Percentiles rank a stretch among this genome's conserved stretches.
phyloP scores from a whole-genome alignment of 2,329 filamentous ascomycete species.

The Trichoderma gracile region DNA sequence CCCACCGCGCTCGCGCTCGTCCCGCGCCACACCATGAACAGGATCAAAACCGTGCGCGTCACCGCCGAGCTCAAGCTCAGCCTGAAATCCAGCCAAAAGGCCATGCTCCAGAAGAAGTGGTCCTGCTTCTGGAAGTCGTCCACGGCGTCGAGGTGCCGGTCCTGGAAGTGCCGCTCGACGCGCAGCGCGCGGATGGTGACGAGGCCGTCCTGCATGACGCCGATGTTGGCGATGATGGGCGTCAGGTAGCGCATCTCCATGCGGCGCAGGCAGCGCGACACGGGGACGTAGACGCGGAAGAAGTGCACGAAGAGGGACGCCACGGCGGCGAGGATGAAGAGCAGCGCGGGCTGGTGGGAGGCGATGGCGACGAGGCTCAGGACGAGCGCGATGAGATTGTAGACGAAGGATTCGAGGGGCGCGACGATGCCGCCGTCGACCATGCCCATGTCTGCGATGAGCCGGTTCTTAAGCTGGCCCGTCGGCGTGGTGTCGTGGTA shows the following conservation, averaged over 20 bases:
- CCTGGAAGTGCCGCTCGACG: conserved; percentile 76
- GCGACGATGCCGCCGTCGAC: conserved; percentile 82
- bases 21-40: conserved; percentile 72
- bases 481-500: conserved; percentile 91
- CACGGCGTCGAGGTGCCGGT: conserved; percentile 75
- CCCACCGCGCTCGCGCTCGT: conserved; percentile 77
- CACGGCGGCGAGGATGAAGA: conserved; percentile 69
- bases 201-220: conserved; percentile 79
- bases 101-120: conserved; percentile 91
- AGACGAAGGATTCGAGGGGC: conserved; percentile 71
- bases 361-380: conserved; percentile 77
- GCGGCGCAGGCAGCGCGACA: conserved; percentile 78
- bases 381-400: conserved; percentile 68
- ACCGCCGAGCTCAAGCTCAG: conserved; percentile 63
- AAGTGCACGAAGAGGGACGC: conserved; percentile 69
- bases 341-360: conserved; percentile 73
- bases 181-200: conserved; percentile 84
- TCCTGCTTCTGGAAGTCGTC: conserved; percentile 94
- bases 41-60: conserved; percentile 72
- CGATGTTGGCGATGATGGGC: conserved; percentile 90
- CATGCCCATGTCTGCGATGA: conserved; percentile 87
- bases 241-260: conserved; percentile 89
- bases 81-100: conserved; percentile 80
- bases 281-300: conserved; percentile 76
- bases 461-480: conserved; percentile 85